Evolutionary conservation across 2,329 filamentous ascomycete genomes (phyloP), one percentile per base, ranked within the genome.

Genomic region (Cladosporium sp.): DNA sequence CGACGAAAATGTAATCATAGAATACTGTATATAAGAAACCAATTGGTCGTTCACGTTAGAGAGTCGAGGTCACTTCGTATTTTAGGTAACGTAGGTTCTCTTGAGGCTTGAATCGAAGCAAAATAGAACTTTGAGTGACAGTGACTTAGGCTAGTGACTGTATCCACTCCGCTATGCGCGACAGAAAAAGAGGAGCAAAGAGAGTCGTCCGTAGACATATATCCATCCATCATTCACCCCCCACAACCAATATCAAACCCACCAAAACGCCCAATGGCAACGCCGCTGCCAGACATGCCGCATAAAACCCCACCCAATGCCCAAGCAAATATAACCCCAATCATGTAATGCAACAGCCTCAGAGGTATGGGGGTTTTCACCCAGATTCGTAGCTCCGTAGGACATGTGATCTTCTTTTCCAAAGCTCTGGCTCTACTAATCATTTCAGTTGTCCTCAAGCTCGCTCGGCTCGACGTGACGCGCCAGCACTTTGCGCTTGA

Each of bases 401-500:
- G 52, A 7, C 28, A 18, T 55, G 30, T 55, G 7, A n/a, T 34
- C 41, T 34, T 30, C 26, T 21, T 24, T 30, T 24, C 18, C 12
- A 24, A 15, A 52, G 41, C n/a, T 47, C 30, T 18, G 24, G 26
- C 18, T 10, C 34, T 26, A 26, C 11, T 51, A 4, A 15, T 3
- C 14, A 4, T 18, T 36, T 65, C 28, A 59, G 26, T 59, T 59
- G 38, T 69, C 70, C 70, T 83, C 80, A 71, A 83, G 79, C 65
- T 82, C 80, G 59, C 75, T 77, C 63, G 86, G 79, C 68, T 87
- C 86, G 69, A 85, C 83, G 76, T 90, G 87, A 67, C 88, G 81
- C 6, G 86, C 86, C 62, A 88, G 80, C n/a, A 90, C 87, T 69
- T 87, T 83, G 65, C 87, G 87, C 86, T 97, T 92, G 85, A 95